These are phyloP conservation scores for Tolypocladium cylindrosporum DNA, from an alignment of 2,329 filamentous ascomycete genomes.

Conservation along the genomic window DNA sequence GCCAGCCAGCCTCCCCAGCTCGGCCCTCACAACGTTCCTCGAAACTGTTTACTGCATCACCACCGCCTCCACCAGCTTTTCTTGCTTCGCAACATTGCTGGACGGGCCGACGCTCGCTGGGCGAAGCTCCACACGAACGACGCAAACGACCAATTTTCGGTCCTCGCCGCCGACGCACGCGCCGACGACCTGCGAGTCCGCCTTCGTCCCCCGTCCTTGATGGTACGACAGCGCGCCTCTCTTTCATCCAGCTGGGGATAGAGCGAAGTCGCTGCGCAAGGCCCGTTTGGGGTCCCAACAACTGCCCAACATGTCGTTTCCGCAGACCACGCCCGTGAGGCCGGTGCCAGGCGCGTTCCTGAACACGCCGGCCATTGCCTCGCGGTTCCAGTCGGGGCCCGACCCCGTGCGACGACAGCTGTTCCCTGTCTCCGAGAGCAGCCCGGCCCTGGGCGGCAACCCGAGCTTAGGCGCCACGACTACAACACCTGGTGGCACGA, in stretches of 20 bases:
- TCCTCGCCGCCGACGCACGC: constrained; percentile 5
- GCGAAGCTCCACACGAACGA: constrained; percentile 3
- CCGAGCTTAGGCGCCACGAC: constrained; percentile 1
- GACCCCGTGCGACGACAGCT: constrained; percentile 43
- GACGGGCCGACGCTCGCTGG: constrained; percentile 1
- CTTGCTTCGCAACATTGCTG: background rate
- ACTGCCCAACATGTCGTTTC: constrained; percentile 40
- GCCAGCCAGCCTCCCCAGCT: constrained; percentile 24
- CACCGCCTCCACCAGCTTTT: background rate
- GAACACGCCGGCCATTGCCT: constrained; percentile 57
- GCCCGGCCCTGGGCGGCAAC: constrained; percentile 10
- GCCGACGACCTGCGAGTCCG: constrained; percentile 5
- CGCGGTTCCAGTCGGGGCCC: constrained; percentile 31
- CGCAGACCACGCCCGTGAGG: constrained; percentile 55
- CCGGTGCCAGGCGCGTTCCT: constrained; percentile 67
- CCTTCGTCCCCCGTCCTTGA: constrained; percentile 10
- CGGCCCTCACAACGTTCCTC: background rate
- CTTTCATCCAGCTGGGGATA: constrained; percentile 4
- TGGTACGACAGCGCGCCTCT: constrained; percentile 16
- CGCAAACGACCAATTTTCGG: background rate
- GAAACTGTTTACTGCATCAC: background rate
- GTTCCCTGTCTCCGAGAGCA: constrained; percentile 27
- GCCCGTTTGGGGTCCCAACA: background rate
- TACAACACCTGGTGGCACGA: constrained; percentile 7
- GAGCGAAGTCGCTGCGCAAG: background rate